Conservation (phyloP, 768 basidiomycete species). For the Leucocoprinus leucothites region DNA sequence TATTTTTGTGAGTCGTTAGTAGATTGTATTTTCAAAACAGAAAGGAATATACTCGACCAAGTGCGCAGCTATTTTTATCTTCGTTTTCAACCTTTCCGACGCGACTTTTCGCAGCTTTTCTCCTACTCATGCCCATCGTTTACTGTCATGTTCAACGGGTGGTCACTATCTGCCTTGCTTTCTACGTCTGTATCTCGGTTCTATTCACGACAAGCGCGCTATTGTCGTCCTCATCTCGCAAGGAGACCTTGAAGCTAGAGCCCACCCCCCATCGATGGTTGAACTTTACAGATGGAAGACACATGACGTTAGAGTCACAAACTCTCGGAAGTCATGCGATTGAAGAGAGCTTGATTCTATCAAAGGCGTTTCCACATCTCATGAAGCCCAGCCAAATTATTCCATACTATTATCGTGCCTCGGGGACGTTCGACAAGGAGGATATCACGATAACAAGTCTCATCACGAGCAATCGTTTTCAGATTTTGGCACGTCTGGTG, state of each 20-base stretch:
- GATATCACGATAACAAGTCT: slow-evolving; percentile 87
- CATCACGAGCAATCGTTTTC: slow-evolving; percentile 76
- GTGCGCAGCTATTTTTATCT: not conserved
- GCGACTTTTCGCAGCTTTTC: not conserved
- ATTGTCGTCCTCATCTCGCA: slow-evolving; percentile 19
- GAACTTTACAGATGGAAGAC: slow-evolving; percentile 32
- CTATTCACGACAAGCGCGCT: slow-evolving; percentile 42
- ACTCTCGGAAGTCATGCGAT: slow-evolving; percentile 32
- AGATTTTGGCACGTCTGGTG: slow-evolving; percentile 68
- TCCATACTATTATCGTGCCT: slow-evolving; percentile 79
- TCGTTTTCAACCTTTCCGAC: not conserved
- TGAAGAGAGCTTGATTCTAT: slow-evolving; percentile 53
- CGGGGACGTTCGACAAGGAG: slow-evolving; percentile 47
- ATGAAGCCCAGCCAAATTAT: slow-evolving; percentile 74
- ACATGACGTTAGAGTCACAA: slow-evolving; percentile 28
- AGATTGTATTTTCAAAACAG: not conserved
- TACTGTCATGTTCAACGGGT: slow-evolving; percentile 2
- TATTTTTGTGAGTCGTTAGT: not conserved
- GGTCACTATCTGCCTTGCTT: slow-evolving; percentile 23
- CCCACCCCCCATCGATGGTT: not conserved
- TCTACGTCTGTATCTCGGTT: slow-evolving; percentile 37
- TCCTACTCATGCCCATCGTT: not conserved
- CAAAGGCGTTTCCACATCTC: slow-evolving; percentile 65
- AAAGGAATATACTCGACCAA: not conserved
- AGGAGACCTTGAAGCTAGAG: not conserved